Evolutionary conservation across 495 filamentous ascomycete genomes (phyloP), one percentile per base, ranked within the genome.

Genomic region (Halenospora varia): DNA sequence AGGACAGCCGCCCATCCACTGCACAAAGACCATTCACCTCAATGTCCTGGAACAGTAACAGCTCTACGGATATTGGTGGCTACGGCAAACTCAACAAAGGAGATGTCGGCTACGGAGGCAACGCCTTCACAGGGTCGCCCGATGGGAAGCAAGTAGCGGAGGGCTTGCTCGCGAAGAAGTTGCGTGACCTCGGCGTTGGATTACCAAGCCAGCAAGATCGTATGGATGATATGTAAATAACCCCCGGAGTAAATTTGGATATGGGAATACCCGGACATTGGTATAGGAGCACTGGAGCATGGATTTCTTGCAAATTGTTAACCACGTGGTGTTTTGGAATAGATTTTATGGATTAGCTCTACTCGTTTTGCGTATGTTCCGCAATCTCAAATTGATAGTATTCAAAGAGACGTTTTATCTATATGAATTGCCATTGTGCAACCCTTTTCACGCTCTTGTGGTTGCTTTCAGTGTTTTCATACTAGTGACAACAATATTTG

Each of bases 11-110:
- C 42, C 45, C 53, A 39, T 48, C 63, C 20, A 58, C 55, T 25
- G 56, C 63, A 15, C 55, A 48, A 25, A 54, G 22, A 9, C 56
- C 53, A 20, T 50, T 41, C 9, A 48, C 19, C 13, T 15, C 35
- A 40, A 61, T 15, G 29, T 70, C 29, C 46, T 67, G 52, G 58
- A 41, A 47, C 51, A 54, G 51, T 39, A 62, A 40, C 46, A 57
- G 56, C 58, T 35, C 2, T 51, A 51, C 46, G 47, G 48, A 29
- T 55, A 69, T 67, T 22, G 72, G 69, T 40, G 64, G 71, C 19
- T 88, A 89, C 62, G 81, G 77, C 58, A 90, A 89, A 64, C 81
- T 88, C 39, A 85, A 64, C 65, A 88, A 79, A 64, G 85, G 81
- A 15, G 85, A 89, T 65, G 68, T 72, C 13, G 86, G 85, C 19